Conservation (phyloP, 1,139 yeast species). For the Arxiozyma slooffiae region DNA sequence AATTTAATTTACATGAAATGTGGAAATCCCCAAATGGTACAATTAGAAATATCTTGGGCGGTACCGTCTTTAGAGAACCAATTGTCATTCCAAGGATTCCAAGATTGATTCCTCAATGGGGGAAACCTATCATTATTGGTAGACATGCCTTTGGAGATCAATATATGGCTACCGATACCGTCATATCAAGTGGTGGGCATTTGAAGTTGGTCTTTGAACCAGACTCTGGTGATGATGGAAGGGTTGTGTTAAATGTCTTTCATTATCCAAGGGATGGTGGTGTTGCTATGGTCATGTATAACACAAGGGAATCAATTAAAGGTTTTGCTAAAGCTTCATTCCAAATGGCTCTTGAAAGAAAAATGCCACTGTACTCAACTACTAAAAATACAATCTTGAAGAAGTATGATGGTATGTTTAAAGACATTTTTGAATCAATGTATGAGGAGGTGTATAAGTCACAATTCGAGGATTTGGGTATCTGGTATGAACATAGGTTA, state of each 20-base stretch:
- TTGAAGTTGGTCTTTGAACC: slow-evolving; percentile 75
- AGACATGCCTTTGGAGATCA: slow-evolving; percentile 98
- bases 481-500: slow-evolving; percentile 93
- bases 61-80: slow-evolving; percentile 95
- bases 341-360: slow-evolving; percentile 71
- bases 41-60: slow-evolving; percentile 86
- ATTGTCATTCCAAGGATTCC: slow-evolving; percentile 86
- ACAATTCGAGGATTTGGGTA: slow-evolving; percentile 63
- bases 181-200: slow-evolving; percentile 70
- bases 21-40: slow-evolving; percentile 98
- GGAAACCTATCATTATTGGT: slow-evolving; percentile 88
- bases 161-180: slow-evolving; percentile 82
- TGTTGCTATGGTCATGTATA: slow-evolving; percentile 88
- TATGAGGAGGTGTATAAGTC: slow-evolving; percentile 61
- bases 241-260: slow-evolving; percentile 38
- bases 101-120: slow-evolving; percentile 86
- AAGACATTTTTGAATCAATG: slow-evolving; percentile 79
- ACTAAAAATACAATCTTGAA: slow-evolving; percentile 93
- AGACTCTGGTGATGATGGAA: slow-evolving; percentile 45
- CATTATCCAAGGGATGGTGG: slow-evolving; percentile 63
- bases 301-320: slow-evolving; percentile 79
- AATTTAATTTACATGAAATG: slow-evolving; percentile 84
- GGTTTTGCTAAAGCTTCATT: slow-evolving; percentile 92
- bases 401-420: slow-evolving; percentile 87
- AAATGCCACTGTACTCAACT: slow-evolving; percentile 70